These are phyloP conservation scores for Ceratobasidium sp. DNA, from an alignment of 1,284 basidiomycete genomes.

Conservation along the genomic window DNA sequence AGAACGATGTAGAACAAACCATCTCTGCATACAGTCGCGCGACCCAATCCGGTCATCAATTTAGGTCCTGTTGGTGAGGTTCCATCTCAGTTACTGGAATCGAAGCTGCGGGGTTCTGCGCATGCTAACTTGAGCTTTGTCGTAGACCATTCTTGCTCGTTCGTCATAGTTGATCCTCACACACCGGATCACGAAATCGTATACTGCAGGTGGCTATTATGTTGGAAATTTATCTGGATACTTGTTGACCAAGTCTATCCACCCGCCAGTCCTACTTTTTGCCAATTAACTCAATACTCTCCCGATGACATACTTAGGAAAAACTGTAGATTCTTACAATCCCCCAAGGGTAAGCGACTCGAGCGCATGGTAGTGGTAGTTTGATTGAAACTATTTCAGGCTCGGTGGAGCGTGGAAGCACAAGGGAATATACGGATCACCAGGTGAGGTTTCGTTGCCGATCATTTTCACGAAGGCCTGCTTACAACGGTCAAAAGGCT, in stretches of 20 bases:
- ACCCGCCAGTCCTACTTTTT: constrained; percentile 32
- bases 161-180: constrained; percentile 29
- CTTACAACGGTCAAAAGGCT: constrained; percentile 3
- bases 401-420: constrained; percentile 15
- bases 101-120: background rate
- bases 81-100: background rate
- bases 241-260: too few relatives aligned
- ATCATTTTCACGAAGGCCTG: background rate
- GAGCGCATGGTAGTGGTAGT: background rate
- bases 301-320: constrained; percentile 24
- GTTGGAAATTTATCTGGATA: too few relatives aligned
- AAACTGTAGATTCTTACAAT: constrained; percentile 30
- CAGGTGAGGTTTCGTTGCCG: background rate
- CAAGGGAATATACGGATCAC: constrained; percentile 19
- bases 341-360: constrained; percentile 8
- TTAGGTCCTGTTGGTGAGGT: constrained; percentile 33
- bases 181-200: constrained; percentile 34
- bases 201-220: constrained; percentile 19
- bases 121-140: background rate
- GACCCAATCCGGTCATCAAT: constrained; percentile 31
- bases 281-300: constrained; percentile 16
- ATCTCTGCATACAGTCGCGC: constrained; percentile 18
- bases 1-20: background rate
- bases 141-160: constrained; percentile 27
- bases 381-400: background rate